Evolutionary conservation across 441 rosid genomes (phyloP), one percentile per base, ranked within the genome.

Genomic region (Metrosideros polymorpha): DNA sequence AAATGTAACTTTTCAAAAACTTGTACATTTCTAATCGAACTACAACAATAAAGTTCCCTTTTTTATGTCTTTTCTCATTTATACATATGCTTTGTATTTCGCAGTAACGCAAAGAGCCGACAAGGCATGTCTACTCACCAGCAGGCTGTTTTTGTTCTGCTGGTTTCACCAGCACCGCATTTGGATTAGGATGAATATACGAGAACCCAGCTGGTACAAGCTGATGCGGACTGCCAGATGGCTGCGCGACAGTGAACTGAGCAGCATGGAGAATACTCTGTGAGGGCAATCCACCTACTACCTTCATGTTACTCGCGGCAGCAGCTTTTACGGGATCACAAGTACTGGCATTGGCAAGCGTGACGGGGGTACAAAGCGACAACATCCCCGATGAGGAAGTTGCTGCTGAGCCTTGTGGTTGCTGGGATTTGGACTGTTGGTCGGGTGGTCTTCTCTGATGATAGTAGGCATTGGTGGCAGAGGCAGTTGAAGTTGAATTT

Each of bases 131-230:
- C 71, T 95, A 97, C 90, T 96, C 97, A 89, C 97, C 99, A 42
- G 95, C 94, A 50, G 96, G 98, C 86, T 95, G 98, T 83, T 95
- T 95, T 89, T 96, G 96, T 89, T 98, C 98, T 17, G 96, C 92
- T 9, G 96, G 95, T 88, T 96, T 97, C 85, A 93, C 97, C 90
- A 94, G 99, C 87, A 92, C 98, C 13, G 91, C 93, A 35, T 89
- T 83, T 14, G 95, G 92, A 82, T 91, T 94, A 47, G 95, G 82
- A 76, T 95, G 96, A 14, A 90, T 93, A 66, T 94, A 91, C 5
- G 95, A 57, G 89, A 93, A 94, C 35, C 97, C 96, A 57, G 95
- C 89, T 84, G 95, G 93, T 15, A 86, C 88, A 9, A 91, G 87
- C 90, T 94, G 98, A 90, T 95, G 96, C 3, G 88, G 88, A 88